phyloP scores from a whole-genome alignment of 2,329 filamentous ascomycete species.

The Exophiala bonariae region DNA sequence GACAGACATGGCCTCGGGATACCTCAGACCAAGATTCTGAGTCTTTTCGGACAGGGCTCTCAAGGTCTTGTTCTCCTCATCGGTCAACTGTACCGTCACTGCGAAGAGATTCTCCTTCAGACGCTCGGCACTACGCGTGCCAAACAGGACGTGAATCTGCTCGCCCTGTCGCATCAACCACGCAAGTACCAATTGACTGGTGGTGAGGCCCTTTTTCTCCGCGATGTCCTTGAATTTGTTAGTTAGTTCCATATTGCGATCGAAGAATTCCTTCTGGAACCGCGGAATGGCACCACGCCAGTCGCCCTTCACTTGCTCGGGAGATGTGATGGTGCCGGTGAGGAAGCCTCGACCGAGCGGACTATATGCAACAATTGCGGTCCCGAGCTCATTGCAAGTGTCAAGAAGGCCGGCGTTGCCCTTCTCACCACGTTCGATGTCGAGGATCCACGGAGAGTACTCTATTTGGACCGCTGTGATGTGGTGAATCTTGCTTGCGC shows the following conservation, averaged over 20 bases:
- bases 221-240: conserved; percentile 59
- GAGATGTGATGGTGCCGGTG: conserved; percentile 52
- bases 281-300: conserved; percentile 54
- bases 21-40: conserved; percentile 20
- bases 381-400: conserved; percentile 56
- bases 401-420: conserved; percentile 38
- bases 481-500: conserved; percentile 46
- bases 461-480: conserved; percentile 53
- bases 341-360: conserved; percentile 65
- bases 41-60: conserved; percentile 29
- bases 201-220: conserved; percentile 58
- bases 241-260: conserved; percentile 64
- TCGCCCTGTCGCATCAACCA: conserved; percentile 59
- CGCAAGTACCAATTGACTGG: conserved; percentile 65
- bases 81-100: conserved; percentile 29
- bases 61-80: conserved; percentile 28
- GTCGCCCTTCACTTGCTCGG: conserved; percentile 56
- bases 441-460: conserved; percentile 47
- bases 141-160: conserved; percentile 45
- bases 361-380: conserved; percentile 72
- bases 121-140: conserved; percentile 30
- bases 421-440: conserved; percentile 41
- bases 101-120: conserved; percentile 33
- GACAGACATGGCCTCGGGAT: conserved; percentile 9
- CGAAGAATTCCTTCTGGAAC: conserved; percentile 64